Evolutionary conservation across 495 filamentous ascomycete genomes (phyloP).

Genomic region (Zalerion maritima): DNA sequence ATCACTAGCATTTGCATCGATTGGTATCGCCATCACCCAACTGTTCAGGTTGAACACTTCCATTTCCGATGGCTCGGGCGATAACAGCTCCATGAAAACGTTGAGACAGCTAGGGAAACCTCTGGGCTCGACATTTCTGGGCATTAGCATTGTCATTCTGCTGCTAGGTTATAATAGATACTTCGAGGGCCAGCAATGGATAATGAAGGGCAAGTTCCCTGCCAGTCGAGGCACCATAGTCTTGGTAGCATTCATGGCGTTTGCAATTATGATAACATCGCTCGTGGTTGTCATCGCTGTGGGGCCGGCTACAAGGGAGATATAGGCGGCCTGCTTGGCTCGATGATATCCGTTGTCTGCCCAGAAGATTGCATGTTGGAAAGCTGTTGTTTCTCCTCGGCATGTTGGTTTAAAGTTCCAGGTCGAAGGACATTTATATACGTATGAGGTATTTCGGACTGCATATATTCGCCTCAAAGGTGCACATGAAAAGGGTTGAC

Average conservation of each 20-base stretch:
- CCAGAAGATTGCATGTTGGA: too few relatives aligned
- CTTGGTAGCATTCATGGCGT: slow-evolving; percentile 54
- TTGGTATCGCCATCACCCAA: slow-evolving; percentile 92
- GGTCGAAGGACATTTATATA: too few relatives aligned
- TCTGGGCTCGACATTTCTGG: slow-evolving; percentile 84
- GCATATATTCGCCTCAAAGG: too few relatives aligned
- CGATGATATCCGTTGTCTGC: too few relatives aligned
- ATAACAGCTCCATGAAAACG: slow-evolving; percentile 15
- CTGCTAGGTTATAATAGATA: slow-evolving; percentile 59
- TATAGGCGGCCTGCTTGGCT: too few relatives aligned
- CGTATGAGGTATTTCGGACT: too few relatives aligned
- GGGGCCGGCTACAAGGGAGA: too few relatives aligned
- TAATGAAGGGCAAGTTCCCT: slow-evolving; percentile 85
- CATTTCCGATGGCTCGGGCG: slow-evolving; percentile 20
- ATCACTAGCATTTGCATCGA: slow-evolving; percentile 87
- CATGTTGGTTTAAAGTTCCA: too few relatives aligned
- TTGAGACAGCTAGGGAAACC: slow-evolving; percentile 79
- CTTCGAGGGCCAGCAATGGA: slow-evolving; percentile 61
- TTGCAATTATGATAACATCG: slow-evolving; percentile 53
- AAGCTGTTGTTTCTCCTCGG: too few relatives aligned
- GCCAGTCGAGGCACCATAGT: slow-evolving; percentile 80
- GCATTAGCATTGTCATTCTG: slow-evolving; percentile 73
- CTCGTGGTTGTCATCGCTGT: slow-evolving; percentile 58
- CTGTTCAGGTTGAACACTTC: slow-evolving; percentile 83
- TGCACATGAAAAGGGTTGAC: too few relatives aligned